These are phyloP conservation scores for Pisolithus albus DNA, from an alignment of 768 basidiomycete species.

Conservation along the genomic window DNA sequence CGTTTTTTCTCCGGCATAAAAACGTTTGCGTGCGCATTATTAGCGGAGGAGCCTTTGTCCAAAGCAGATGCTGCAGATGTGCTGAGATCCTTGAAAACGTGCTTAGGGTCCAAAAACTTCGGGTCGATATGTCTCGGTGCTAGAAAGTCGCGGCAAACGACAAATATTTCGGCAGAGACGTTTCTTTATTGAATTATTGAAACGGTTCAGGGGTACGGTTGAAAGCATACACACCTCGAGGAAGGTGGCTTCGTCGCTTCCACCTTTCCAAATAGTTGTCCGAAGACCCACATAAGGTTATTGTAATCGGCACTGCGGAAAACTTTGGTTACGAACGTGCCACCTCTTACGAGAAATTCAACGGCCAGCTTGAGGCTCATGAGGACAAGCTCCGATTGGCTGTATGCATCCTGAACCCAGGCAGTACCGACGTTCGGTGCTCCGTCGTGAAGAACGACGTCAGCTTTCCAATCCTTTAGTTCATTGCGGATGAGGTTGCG, in stretches of 20 bases:
- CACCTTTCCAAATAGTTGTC: slow-evolving; percentile 90
- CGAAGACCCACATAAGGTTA: slow-evolving; percentile 97
- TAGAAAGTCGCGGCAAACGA: slow-evolving; percentile 91
- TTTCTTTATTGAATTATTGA: slow-evolving; percentile 47
- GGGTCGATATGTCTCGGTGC: slow-evolving; percentile 96
- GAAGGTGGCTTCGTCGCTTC: slow-evolving; percentile 99
- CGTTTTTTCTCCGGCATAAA: slow-evolving; percentile 98
- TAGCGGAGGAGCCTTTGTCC: slow-evolving; percentile 49
- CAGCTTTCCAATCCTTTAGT: slow-evolving; percentile 98
- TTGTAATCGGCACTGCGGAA: slow-evolving; percentile 99
- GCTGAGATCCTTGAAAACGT: slow-evolving; percentile 92
- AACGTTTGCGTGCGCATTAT: slow-evolving; percentile 79
- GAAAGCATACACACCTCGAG: slow-evolving; percentile 58
- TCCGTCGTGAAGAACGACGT: slow-evolving; percentile 96
- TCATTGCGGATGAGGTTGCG: slow-evolving; percentile 79
- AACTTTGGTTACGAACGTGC: slow-evolving; percentile 96
- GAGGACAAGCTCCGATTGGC: slow-evolving; percentile 92
- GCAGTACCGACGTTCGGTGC: slow-evolving; percentile 99
- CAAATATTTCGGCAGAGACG: slow-evolving; percentile 99
- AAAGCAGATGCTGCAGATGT: slow-evolving; percentile 36
- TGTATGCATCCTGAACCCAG: slow-evolving; percentile 98
- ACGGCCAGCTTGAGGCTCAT: slow-evolving; percentile 93
- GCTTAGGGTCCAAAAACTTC: slow-evolving; percentile 94
- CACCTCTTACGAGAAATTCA: slow-evolving; percentile 89
- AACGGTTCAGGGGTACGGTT: background rate